Conservation (phyloP, 2,329 filamentous ascomycete genomes). For the Talaromyces piceae region DNA sequence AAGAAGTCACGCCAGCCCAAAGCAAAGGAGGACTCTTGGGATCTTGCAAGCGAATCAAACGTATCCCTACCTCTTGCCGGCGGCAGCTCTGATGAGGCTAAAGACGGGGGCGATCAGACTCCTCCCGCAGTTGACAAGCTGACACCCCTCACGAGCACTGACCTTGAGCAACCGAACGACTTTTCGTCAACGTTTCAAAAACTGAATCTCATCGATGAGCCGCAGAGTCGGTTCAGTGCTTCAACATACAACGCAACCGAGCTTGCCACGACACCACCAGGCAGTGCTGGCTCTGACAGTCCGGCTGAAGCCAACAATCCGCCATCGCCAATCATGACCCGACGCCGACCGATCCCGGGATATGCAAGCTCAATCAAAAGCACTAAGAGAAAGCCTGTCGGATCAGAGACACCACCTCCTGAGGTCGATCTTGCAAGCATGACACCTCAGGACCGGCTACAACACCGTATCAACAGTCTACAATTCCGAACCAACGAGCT, state of each 20-base stretch:
- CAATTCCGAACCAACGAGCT: slow-evolving; percentile 60
- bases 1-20: slow-evolving; percentile 7
- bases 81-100: not conserved
- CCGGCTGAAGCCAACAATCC: slow-evolving; percentile 24
- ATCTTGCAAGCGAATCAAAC: not conserved
- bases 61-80: not conserved
- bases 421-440: slow-evolving; percentile 6
- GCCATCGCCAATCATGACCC: slow-evolving; percentile 30
- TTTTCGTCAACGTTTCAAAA: slow-evolving; percentile 26
- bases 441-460: slow-evolving; percentile 51
- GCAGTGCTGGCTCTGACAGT: slow-evolving; percentile 22
- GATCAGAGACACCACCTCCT: slow-evolving; percentile 18
- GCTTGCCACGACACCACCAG: slow-evolving; percentile 10
- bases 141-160: not conserved
- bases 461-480: slow-evolving; percentile 60
- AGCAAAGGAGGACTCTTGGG: not conserved
- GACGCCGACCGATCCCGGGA: slow-evolving; percentile 32
- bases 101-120: not conserved
- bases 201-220: slow-evolving; percentile 43
- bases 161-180: no score
- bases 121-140: slow-evolving; percentile 4
- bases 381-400: slow-evolving; percentile 36
- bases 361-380: slow-evolving; percentile 25
- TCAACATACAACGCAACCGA: slow-evolving; percentile 9
- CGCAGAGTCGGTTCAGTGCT: slow-evolving; percentile 53